Conservation (phyloP, 1,284 basidiomycete genomes). For the Inonotus obliquus region DNA sequence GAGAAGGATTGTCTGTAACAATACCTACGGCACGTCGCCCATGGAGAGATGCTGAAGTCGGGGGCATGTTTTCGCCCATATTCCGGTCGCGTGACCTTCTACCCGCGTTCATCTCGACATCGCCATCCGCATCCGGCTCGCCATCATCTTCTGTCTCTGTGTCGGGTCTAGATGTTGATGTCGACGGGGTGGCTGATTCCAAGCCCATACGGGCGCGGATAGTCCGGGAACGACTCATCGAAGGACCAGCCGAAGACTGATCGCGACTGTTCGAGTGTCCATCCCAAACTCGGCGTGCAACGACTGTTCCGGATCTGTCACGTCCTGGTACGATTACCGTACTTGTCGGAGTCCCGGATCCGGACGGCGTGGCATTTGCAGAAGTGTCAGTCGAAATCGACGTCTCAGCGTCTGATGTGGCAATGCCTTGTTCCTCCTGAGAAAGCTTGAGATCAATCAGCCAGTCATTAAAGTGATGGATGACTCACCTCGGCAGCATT, state of each 20-base stretch:
- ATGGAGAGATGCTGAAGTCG: conserved; percentile 33
- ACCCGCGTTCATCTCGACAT: conserved; percentile 54
- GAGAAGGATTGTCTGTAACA: conserved; percentile 45
- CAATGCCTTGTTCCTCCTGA: conserved; percentile 28
- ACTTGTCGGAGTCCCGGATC: conserved; percentile 55
- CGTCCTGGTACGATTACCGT: conserved; percentile 49
- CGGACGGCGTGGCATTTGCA: conserved; percentile 50
- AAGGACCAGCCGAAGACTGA: conserved; percentile 21
- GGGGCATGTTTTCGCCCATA: conserved; percentile 37
- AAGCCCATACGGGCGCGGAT: conserved; percentile 33
- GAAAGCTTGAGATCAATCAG: neutral
- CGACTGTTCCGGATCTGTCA: conserved; percentile 71
- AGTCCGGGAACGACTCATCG: conserved; percentile 25
- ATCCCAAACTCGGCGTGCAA: conserved; percentile 63
- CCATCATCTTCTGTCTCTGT: conserved; percentile 67
- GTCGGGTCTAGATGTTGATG: conserved; percentile 54
- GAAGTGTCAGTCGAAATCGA: conserved; percentile 50
- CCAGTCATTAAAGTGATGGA: neutral
- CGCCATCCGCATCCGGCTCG: conserved; percentile 17
- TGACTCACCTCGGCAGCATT: conserved; percentile 4
- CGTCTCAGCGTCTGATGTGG: conserved; percentile 47
- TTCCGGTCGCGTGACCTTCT: conserved; percentile 40
- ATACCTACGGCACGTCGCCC: conserved; percentile 55
- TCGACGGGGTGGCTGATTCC: conserved; percentile 50
- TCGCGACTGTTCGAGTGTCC: conserved; percentile 3